phyloP scores from a whole-genome alignment of 176 grass and related monocot genomes.

The Carex scoparia region DNA sequence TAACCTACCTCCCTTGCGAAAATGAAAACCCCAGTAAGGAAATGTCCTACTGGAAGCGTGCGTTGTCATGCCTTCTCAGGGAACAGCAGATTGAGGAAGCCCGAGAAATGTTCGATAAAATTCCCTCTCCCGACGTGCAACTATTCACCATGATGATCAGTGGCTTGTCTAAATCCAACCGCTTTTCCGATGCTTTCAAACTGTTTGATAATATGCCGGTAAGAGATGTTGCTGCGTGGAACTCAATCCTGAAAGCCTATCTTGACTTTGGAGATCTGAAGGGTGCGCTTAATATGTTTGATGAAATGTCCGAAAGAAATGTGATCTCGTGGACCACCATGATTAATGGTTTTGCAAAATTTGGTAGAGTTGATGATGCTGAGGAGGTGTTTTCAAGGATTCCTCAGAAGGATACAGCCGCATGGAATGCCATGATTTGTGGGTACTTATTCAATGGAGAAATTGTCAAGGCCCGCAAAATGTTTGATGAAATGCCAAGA shows the following conservation, averaged over 20 bases:
- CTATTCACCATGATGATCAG: constrained; percentile 16
- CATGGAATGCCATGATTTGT: constrained; percentile 48
- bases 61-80: constrained; percentile 24
- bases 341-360: constrained; percentile 30
- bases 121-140: constrained; percentile 5
- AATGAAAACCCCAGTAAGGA: neutral
- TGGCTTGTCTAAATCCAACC: constrained; percentile 8
- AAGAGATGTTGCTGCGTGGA: constrained; percentile 48
- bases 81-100: constrained; percentile 36
- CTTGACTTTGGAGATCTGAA: constrained; percentile 26
- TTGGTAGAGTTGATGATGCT: constrained; percentile 30
- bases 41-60: constrained; percentile 14
- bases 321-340: constrained; percentile 55
- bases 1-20: neutral
- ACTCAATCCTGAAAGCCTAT: constrained; percentile 41
- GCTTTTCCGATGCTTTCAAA: constrained; percentile 32
- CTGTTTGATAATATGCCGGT: constrained; percentile 54
- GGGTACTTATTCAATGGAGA: constrained; percentile 28
- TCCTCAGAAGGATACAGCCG: constrained; percentile 39
- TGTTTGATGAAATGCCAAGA: constrained; percentile 34
- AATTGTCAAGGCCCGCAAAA: constrained; percentile 16
- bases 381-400: constrained; percentile 34
- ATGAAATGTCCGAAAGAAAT: constrained; percentile 46
- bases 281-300: constrained; percentile 43
- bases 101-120: constrained; percentile 22